Evolutionary conservation across 2,329 filamentous ascomycete species (phyloP), one percentile per base, ranked within the genome.

Genomic region (Sporothrix mexicana): DNA sequence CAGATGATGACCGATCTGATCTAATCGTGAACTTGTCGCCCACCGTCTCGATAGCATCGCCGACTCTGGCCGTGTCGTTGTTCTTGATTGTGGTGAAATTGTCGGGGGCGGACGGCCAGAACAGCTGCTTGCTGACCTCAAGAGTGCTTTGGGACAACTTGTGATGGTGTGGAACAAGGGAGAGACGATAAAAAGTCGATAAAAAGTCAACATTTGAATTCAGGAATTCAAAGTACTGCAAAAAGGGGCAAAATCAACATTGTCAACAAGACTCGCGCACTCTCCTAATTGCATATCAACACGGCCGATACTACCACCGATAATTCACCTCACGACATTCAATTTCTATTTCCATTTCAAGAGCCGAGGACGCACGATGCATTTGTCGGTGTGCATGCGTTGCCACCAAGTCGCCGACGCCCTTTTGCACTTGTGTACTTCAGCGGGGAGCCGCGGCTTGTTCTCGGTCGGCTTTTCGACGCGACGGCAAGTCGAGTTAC

Each of bases 1-100:
- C 51, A 53, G 51, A 53, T 53, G 51, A 53, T 20, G 51, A n/a
- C 51, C 5, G 51, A 53, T 23, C 53, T 57, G n/a, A 57, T 57
- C 1, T 23, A 57, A 12, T n/a, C 53, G 8, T 57, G 53, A 23
- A 57, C 53, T n/a, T 2, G 49, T n/a, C 49, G 49, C 15, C 8
- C 49, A 51, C 49, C 13, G 49, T 1, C 49, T 51, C 15, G 49
- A 51, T 2, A 51, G 49, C 8, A n/a, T 51, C 15, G 49, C 15
- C 20, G 17, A 20, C 20, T 53, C 20, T 20, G 49, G 8, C 15
- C 49, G 17, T 20, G 49, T 53, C n/a, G 20, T 53, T 7, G n/a
- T 53, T 20, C 49, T 53, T 8, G 17, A 20, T 7, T 17, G 20
- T 8, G n/a, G 49, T 9, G 15, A 53, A 53, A 20, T 20, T 8